These are phyloP conservation scores for Tillandsia fasciculata DNA, from an alignment of 176 grass and related monocot genomes.

Conservation along the genomic window DNA sequence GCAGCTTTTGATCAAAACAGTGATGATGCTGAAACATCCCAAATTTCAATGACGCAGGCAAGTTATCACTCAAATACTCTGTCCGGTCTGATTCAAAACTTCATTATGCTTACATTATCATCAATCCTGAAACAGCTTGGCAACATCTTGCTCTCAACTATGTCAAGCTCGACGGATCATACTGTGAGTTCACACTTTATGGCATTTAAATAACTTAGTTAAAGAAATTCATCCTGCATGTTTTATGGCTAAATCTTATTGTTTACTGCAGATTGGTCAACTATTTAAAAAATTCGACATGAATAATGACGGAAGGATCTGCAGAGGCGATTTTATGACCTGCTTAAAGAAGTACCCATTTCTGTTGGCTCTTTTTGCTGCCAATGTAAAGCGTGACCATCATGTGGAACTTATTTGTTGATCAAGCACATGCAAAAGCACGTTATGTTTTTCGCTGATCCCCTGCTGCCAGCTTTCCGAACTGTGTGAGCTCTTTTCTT, in stretches of 20 bases:
- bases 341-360: conserved; percentile 61
- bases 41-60: conserved; percentile 21
- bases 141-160: conserved; percentile 20
- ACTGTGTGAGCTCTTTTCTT: too few species aligned
- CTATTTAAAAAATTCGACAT: conserved; percentile 50
- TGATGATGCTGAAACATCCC: conserved; percentile 17
- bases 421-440: neutral
- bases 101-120: neutral
- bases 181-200: conserved; percentile 10
- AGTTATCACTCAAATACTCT: neutral
- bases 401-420: conserved; percentile 53
- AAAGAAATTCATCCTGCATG: neutral
- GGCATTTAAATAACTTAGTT: neutral
- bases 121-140: conserved; percentile 11
- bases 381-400: conserved; percentile 35
- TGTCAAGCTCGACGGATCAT: conserved; percentile 6
- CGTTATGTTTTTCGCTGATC: neutral
- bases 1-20: conserved; percentile 53
- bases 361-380: conserved; percentile 57
- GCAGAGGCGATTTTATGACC: conserved; percentile 54
- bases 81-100: neutral
- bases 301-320: conserved; percentile 40
- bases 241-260: too few species aligned
- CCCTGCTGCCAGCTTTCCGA: too few species aligned
- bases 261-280: conserved; percentile 40